These are phyloP conservation scores for Ambrosia trifida DNA, from an alignment of 129 eudicot genomes.

Conservation along the genomic window DNA sequence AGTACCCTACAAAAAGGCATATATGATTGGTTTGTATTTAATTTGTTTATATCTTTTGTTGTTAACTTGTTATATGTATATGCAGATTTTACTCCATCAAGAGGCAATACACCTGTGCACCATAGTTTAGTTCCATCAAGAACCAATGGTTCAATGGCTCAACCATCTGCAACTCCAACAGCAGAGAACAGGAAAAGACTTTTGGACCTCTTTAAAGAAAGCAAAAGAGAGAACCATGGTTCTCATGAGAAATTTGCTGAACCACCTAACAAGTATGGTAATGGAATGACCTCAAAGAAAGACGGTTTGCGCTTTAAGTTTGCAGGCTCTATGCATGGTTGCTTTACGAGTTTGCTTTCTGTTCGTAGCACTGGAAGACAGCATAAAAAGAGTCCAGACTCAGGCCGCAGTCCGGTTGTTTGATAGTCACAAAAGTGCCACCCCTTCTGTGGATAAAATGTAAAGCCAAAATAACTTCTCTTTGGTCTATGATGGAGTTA, in stretches of 20 bases:
- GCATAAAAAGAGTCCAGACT: constrained; percentile 41
- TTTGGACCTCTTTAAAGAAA: constrained; percentile 56
- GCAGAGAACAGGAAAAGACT: constrained; percentile 44
- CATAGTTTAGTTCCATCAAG: constrained; percentile 27
- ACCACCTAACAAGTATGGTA: constrained; percentile 22
- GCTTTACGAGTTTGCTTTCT: constrained; percentile 37
- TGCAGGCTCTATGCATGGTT: constrained; percentile 34
- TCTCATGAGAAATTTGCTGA: constrained; percentile 8
- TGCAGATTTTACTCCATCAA: constrained; percentile 63
- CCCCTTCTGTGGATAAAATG: background rate
- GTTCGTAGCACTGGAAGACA: constrained; percentile 47
- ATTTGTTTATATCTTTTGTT: background rate
- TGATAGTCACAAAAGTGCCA: background rate
- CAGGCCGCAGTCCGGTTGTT: constrained; percentile 10
- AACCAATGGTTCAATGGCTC: background rate
- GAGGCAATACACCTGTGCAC: constrained; percentile 64
- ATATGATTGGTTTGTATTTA: background rate
- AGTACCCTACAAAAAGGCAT: background rate
- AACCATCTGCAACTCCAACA: constrained; percentile 41
- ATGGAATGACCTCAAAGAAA: constrained; percentile 14
- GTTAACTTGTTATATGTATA: background rate
- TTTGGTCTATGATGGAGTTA: background rate
- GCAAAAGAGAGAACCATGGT: constrained; percentile 31
- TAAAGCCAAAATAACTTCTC: constrained; percentile 16
- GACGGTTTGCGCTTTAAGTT: constrained; percentile 9